phyloP scores from a whole-genome alignment of 139 green algal species.

The Mesotaenium endlicherianum region DNA sequence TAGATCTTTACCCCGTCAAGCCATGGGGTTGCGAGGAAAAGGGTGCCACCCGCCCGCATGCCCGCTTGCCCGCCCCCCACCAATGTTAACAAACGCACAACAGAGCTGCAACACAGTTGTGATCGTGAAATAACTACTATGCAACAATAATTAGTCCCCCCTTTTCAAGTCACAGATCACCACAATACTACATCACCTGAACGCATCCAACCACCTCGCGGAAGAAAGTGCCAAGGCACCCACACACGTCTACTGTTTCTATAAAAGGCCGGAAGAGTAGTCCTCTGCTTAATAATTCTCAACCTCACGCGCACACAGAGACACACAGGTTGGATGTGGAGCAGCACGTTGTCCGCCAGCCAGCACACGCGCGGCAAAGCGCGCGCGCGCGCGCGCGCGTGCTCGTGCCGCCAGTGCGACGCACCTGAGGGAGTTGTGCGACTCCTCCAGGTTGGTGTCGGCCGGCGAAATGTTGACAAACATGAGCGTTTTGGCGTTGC shows the following conservation, averaged over 20 bases:
- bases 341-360: neutral
- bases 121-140: no score
- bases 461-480: slow-evolving; percentile 80
- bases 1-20: neutral
- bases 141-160: no score
- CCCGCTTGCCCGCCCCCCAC: neutral
- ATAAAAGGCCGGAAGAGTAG: neutral
- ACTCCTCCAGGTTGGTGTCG: slow-evolving; percentile 75
- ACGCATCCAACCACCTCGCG: no score
- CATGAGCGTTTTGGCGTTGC: slow-evolving; percentile 65
- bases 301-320: neutral
- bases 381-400: no score
- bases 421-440: slow-evolving; percentile 57
- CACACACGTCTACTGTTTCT: neutral
- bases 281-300: neutral
- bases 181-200: no score
- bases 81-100: neutral
- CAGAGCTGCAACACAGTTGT: neutral
- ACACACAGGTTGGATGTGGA: neutral
- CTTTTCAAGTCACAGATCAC: no score
- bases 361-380: no score
- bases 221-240: neutral
- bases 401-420: neutral
- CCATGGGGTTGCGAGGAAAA: neutral
- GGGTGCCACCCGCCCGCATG: neutral